Evolutionary conservation across 345 rosid genomes (phyloP).

Genomic region (Bruguiera parviflora): DNA sequence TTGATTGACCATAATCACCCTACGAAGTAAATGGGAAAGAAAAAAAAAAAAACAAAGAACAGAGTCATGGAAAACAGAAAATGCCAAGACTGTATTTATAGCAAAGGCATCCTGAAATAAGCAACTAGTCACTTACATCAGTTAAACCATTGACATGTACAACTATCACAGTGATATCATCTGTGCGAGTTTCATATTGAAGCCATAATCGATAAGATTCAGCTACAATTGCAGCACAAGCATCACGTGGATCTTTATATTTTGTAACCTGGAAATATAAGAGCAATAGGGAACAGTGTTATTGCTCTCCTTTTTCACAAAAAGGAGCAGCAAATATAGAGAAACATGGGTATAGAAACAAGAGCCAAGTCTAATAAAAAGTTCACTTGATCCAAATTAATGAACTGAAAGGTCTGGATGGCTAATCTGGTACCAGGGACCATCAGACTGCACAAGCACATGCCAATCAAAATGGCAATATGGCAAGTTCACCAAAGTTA

Average conservation of each 20-base stretch:
- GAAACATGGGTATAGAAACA: neutral
- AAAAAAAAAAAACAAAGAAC: constrained; percentile 2
- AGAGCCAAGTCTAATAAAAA: too few species aligned
- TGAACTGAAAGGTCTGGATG: too few species aligned
- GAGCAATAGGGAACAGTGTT: neutral
- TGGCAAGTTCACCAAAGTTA: too few species aligned
- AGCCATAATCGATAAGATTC: constrained; percentile 99
- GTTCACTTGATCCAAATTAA: too few species aligned
- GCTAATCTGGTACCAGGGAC: too few species aligned
- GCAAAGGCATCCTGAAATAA: neutral
- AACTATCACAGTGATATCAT: constrained; percentile 94
- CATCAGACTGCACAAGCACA: too few species aligned
- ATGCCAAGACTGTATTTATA: neutral
- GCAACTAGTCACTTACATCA: constrained; percentile 46
- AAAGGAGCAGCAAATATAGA: neutral
- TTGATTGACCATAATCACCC: constrained; percentile 51
- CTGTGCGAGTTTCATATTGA: constrained; percentile 99
- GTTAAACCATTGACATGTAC: constrained; percentile 79
- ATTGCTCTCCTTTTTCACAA: neutral
- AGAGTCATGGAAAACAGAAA: constrained; percentile 20
- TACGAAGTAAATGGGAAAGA: constrained; percentile 19
- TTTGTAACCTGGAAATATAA: constrained; percentile 71
- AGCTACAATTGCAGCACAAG: constrained; percentile 99
- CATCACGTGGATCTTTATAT: constrained; percentile 94
- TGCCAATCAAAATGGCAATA: too few species aligned